Base-by-base conservation (phyloP, 805 yeast species). In the Saturnispora ahearnii region DNA sequence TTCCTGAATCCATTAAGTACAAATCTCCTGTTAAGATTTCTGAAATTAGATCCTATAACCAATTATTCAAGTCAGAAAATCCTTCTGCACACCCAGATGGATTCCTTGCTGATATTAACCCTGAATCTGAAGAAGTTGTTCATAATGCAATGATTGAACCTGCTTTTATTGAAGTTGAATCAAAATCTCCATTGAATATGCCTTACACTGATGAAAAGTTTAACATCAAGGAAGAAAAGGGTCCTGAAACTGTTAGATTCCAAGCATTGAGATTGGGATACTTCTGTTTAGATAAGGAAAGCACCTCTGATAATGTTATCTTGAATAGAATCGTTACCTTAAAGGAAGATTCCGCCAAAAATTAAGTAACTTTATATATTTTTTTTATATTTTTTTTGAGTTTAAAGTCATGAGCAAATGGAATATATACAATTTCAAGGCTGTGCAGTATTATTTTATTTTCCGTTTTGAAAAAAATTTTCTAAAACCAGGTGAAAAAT, bases 211-310 rank as follows among this genome's bases (percentile, higher is more conserved):
- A 79, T 46, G 71, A 76, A 37, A 82, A 82, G 55, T 87, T 88
- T 64, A 74, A 76, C 62, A 84, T 89, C 56, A 73, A 77, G 57
- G 97, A 93, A 65, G 74, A 76, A 53, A 74, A 74, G 32, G 76
- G 79, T 3, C 78, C 81, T 43, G 95, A 90, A 66, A 78, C 90
- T n/a, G 88, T 87, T 31, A 80, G 99, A 68, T 93, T 93, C 88
- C 99, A 93, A 73, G 99, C 96, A 30, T 78, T 93, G 68, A 81
- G 99, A 71, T 91, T 87, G 43, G 99, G 99, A 30, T 93, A 93
- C 69, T 93, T 89, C 78, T 82, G 96, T 62, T 66, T 88, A 65
- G 99, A 93, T 65, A 78, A 76, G 58, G 97, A 91, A 55, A 70
- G 87, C 50, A 69, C 74, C 9, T 74, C 70, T 18, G 82, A 78